Evolutionary conservation across 306 rosid genomes (phyloP), one percentile per base, ranked within the genome.

Genomic region (Fragaria vesca): DNA sequence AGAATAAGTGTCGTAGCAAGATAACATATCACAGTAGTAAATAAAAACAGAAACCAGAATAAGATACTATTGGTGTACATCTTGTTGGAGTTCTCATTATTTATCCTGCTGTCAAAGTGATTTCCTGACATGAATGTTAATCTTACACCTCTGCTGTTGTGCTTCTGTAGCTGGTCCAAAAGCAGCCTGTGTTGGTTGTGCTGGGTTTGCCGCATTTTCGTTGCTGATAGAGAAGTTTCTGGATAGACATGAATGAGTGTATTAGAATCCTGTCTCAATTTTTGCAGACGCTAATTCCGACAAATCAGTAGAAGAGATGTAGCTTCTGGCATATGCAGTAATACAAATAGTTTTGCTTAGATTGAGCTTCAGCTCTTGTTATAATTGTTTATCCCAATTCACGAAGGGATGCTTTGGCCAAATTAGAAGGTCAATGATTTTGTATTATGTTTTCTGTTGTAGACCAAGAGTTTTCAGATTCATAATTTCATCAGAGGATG

Each of bases 151-250:
- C 42, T 78, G 71, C 58, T 43, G 15, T 38, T 63, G 55, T 78
- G 74, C 81, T 78, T 36, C 80, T 82, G 58, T 82, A 95, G 99
- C 91, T 79, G 99, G 99, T 81, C 97, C 97, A 54, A 90, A 88
- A 83, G 97, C 97, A 50, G 96, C 97, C 48, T 95, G 99, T 54
- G 86, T 46, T 8, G 98, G 98, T 51, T 94, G 98, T 77, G 98
- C 95, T 34, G 97, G 97, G 40, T 94, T 94, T 82, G 97, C 98
- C 1, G 93, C 99, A 69, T 95, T 95, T 84, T 91, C 97, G 21
- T 96, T 88, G 8, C 43, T 87, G 51, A 95, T 89, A 81, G 96
- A 91, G 87, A 95, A 95, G 84, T 95, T 95, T 82, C 77, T 89
- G 73, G 97, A 95, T 42, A 86, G 99, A 48, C 97, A 92, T 26